Conservation (phyloP, 306 rosid species). For the Lablab purpureus region DNA sequence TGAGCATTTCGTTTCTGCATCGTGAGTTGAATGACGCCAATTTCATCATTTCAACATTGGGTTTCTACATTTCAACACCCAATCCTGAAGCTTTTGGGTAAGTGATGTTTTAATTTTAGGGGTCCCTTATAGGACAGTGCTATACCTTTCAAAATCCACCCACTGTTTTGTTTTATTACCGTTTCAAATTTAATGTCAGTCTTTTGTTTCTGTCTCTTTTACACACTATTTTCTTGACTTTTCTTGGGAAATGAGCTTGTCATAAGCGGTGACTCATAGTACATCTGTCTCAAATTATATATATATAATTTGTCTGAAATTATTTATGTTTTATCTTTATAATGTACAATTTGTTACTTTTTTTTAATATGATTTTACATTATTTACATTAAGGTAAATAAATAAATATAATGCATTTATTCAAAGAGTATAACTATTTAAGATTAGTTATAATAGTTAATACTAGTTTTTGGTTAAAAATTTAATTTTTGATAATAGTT, state of each 20-base stretch:
- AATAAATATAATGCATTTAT: too few relatives aligned
- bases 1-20: conserved; percentile 12
- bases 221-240: conserved; percentile 42
- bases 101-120: conserved; percentile 50
- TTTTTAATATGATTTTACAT: too few relatives aligned
- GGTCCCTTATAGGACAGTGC: conserved; percentile 37
- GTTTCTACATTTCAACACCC: conserved; percentile 21
- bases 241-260: conserved; percentile 54
- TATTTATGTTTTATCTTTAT: too few relatives aligned
- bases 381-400: too few relatives aligned
- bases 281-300: too few relatives aligned
- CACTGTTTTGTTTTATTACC: conserved; percentile 70
- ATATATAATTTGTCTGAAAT: too few relatives aligned
- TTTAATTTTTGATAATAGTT: too few relatives aligned
- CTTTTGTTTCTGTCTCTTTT: conserved; percentile 56
- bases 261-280: neutral
- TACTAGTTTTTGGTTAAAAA: too few relatives aligned
- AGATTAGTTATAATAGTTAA: too few relatives aligned
- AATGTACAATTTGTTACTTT: too few relatives aligned
- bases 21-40: conserved; percentile 38
- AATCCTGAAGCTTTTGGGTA: conserved; percentile 47
- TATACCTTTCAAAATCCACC: conserved; percentile 54
- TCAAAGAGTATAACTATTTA: too few relatives aligned
- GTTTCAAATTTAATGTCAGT: conserved; percentile 71
- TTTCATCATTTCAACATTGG: conserved; percentile 29